Conservation (phyloP, 2,329 filamentous ascomycete species). For the Aspergillus quadrilineatus region DNA sequence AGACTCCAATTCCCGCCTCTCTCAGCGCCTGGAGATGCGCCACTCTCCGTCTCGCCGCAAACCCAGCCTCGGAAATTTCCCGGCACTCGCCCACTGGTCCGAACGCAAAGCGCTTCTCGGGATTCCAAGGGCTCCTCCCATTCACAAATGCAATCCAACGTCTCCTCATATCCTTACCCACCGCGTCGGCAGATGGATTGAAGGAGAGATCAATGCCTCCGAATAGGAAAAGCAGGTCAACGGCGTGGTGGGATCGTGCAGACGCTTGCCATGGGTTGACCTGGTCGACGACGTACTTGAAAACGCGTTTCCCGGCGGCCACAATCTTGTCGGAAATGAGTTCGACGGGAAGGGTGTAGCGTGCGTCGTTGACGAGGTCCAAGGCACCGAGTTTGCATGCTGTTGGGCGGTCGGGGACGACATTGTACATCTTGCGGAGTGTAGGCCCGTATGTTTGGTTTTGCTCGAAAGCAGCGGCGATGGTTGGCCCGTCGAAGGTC, state of each 20-base stretch:
- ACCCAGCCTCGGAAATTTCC: constrained; percentile 33
- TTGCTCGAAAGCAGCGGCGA: constrained; percentile 36
- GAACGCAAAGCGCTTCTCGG: constrained; percentile 35
- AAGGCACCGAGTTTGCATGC: constrained; percentile 44
- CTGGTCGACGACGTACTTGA: constrained; percentile 47
- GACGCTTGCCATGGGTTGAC: constrained; percentile 50
- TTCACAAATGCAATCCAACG: constrained; percentile 44
- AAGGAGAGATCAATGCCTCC: constrained; percentile 41
- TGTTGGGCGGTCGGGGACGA: constrained; percentile 41
- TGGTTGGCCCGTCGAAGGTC: constrained; percentile 31
- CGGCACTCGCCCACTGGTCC: constrained; percentile 41
- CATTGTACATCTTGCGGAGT: constrained; percentile 43
- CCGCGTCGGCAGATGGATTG: constrained; percentile 32
- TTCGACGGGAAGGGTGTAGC: constrained; percentile 34
- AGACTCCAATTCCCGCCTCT: constrained; percentile 29
- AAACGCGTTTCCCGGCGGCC: constrained; percentile 31
- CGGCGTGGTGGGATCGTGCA: constrained; percentile 48
- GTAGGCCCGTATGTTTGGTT: constrained; percentile 29
- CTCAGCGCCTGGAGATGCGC: constrained; percentile 31
- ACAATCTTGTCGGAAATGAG: constrained; percentile 28
- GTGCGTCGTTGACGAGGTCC: constrained; percentile 34
- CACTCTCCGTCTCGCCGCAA: constrained; percentile 35
- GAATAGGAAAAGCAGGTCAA: constrained; percentile 50
- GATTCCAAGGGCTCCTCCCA: constrained; percentile 39
- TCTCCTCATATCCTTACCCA: constrained; percentile 40